Evolutionary conservation across 805 yeast genomes (phyloP).

Genomic region (Candida andamanensis): DNA sequence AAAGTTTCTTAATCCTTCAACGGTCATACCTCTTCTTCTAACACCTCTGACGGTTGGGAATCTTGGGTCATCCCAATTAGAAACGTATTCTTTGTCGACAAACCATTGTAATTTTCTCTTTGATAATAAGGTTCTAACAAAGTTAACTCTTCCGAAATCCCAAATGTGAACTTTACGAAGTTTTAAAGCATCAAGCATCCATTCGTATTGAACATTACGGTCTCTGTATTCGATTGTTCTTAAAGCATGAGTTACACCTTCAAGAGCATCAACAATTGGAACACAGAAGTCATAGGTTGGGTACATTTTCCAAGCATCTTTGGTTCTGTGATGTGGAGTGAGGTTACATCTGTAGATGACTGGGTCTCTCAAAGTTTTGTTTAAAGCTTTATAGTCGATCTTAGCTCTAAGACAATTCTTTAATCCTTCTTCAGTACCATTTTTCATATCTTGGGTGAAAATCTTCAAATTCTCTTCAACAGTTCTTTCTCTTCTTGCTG

Average conservation of each 20-base stretch:
- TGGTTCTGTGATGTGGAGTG: slow-evolving; percentile 98
- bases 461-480: slow-evolving; percentile 87
- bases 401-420: slow-evolving; percentile 95
- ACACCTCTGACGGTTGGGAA: slow-evolving; percentile 99
- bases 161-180: slow-evolving; percentile 93
- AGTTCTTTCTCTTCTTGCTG: slow-evolving; percentile 85
- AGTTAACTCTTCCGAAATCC: slow-evolving; percentile 98
- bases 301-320: slow-evolving; percentile 87
- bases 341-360: slow-evolving; percentile 95
- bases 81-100: slow-evolving; percentile 83
- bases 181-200: slow-evolving; percentile 80
- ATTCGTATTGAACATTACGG: slow-evolving; percentile 95
- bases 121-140: slow-evolving; percentile 89
- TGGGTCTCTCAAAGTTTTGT: slow-evolving; percentile 97
- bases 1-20: slow-evolving; percentile 93
- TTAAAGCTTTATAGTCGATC: slow-evolving; percentile 83
- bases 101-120: slow-evolving; percentile 99
- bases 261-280: slow-evolving; percentile 91
- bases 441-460: slow-evolving; percentile 87
- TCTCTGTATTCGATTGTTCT: slow-evolving; percentile 99
- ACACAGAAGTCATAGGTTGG: slow-evolving; percentile 99
- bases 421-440: slow-evolving; percentile 89
- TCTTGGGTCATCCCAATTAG: slow-evolving; percentile 98
- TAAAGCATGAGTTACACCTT: slow-evolving; percentile 96
- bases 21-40: slow-evolving; percentile 99